A percentile compares a stretch with the other conserved stretches of the same genome.
Conservation (phyloP, 352 stramenopile species). For the Globisporangium cystogenes region DNA sequence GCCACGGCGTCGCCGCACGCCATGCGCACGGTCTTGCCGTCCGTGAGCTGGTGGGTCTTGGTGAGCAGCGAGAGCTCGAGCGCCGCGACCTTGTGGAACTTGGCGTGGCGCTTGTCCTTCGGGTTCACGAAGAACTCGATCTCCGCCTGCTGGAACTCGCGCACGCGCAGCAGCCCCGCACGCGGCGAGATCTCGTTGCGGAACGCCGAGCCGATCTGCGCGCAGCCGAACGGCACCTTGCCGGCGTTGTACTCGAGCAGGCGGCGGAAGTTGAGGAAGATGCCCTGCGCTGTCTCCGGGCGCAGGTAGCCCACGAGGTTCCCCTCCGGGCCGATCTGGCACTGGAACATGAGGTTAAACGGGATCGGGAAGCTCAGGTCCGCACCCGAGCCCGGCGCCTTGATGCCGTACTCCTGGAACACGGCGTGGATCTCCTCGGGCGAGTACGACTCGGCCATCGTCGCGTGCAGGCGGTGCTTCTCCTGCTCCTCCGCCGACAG, state of each 20-base stretch:
- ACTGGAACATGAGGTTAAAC: constrained; percentile 99
- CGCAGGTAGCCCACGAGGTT: constrained; percentile 96
- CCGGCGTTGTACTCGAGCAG: constrained; percentile 97
- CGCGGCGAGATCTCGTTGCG: constrained; percentile 97
- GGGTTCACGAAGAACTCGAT: constrained; percentile 99
- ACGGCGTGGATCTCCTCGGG: constrained; percentile 95
- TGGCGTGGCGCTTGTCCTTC: constrained; percentile 97
- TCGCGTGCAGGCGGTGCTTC: constrained; percentile 91
- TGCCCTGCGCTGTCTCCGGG: constrained; percentile 97
- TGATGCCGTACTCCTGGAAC: constrained; percentile 94
- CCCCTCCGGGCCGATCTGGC: constrained; percentile 97
- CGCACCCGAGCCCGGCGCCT: constrained; percentile 87
- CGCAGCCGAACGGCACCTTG: constrained; percentile 85
- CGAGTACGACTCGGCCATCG: constrained; percentile 97
- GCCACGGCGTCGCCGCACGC: constrained; percentile 90
- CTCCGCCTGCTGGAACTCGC: constrained; percentile 99
- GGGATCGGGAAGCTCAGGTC: constrained; percentile 95
- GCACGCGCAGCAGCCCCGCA: constrained; percentile 95
- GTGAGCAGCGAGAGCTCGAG: constrained; percentile 91
- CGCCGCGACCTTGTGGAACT: constrained; percentile 89
- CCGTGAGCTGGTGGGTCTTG: constrained; percentile 94
- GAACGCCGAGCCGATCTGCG: constrained; percentile 87
- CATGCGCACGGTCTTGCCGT: constrained; percentile 94
- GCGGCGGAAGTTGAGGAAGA: constrained; percentile 99
- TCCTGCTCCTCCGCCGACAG: constrained; percentile 82